These are phyloP conservation scores for Cenchrus americanus DNA, from an alignment of 176 grass and related monocot genomes.

Conservation along the genomic window DNA sequence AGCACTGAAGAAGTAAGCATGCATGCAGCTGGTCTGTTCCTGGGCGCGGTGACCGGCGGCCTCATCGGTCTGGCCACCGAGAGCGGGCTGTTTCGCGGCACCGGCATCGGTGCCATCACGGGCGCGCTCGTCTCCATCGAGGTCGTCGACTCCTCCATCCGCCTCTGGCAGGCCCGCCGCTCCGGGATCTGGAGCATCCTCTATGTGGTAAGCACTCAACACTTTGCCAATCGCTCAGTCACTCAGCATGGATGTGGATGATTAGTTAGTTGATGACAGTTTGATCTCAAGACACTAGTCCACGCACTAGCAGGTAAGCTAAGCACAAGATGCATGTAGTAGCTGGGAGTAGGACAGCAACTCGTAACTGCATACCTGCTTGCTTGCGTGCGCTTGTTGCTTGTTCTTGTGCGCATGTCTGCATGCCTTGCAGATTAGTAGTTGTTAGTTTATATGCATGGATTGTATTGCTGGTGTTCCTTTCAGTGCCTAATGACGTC, in stretches of 20 bases:
- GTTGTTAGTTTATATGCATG: conserved; percentile 21
- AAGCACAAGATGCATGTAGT: not conserved
- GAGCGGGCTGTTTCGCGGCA: conserved; percentile 87
- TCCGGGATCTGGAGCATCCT: conserved; percentile 88
- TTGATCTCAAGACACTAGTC: not conserved
- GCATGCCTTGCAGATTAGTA: not conserved
- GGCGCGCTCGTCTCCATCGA: conserved; percentile 91
- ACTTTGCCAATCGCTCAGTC: not conserved
- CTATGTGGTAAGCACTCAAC: conserved; percentile 64
- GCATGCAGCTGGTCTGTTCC: conserved; percentile 66
- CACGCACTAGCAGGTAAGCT: not conserved
- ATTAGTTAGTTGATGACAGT: not conserved
- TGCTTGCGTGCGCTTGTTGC: conserved; percentile 25
- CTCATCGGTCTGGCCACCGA: conserved; percentile 87
- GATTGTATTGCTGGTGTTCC: not conserved
- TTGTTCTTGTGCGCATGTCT: not conserved
- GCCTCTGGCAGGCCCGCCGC: conserved; percentile 66
- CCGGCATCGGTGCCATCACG: conserved; percentile 79
- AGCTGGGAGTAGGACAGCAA: conserved; percentile 47
- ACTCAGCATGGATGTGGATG: not conserved
- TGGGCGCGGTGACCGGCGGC: conserved; percentile 83
- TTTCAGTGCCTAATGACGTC: conserved; percentile 12
- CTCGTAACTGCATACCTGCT: conserved; percentile 33
- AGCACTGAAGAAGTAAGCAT: not conserved
- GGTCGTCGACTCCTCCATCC: conserved; percentile 81